These are phyloP conservation scores for Atalantia buxifolia DNA, from an alignment of 345 rosid species.

Conservation along the genomic window DNA sequence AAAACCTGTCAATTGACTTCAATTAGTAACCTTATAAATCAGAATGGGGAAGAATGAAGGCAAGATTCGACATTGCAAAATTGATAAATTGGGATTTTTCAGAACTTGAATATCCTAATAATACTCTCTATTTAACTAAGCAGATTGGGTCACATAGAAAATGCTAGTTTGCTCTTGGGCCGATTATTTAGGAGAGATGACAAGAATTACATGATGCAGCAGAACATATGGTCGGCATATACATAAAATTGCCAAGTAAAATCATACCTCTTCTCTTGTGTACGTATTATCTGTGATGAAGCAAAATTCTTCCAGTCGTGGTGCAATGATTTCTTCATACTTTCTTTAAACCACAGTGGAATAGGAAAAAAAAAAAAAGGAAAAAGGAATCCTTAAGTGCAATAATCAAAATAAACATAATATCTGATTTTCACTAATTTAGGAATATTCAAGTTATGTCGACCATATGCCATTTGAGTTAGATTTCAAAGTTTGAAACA, in stretches of 20 bases:
- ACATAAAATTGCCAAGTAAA: not conserved
- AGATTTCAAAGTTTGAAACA: not conserved
- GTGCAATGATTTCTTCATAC: constrained; percentile 87
- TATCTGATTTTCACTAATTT: not conserved
- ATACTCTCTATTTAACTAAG: not conserved
- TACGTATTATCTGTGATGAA: constrained; percentile 91
- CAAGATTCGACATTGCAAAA: not conserved
- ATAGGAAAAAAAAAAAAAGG: constrained; percentile 20
- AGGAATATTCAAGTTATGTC: too few species aligned
- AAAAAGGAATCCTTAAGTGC: constrained; percentile 18
- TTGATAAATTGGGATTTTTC: not conserved
- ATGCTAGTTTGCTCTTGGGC: not conserved
- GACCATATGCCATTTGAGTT: not conserved
- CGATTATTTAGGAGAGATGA: not conserved
- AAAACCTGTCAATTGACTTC: constrained; percentile 56
- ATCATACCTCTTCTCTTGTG: constrained; percentile 65
- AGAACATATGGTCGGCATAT: not conserved
- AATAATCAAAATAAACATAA: not conserved
- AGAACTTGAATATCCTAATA: not conserved
- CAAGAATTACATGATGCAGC: not conserved
- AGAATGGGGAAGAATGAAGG: not conserved
- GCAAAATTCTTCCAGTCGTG: constrained; percentile 90
- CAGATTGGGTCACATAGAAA: not conserved
- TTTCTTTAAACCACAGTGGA: constrained; percentile 49
- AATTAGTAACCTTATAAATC: constrained; percentile 28